Evolutionary conservation across 768 basidiomycete genomes (phyloP).

Genomic region (Rhizopogon vesiculosus): DNA sequence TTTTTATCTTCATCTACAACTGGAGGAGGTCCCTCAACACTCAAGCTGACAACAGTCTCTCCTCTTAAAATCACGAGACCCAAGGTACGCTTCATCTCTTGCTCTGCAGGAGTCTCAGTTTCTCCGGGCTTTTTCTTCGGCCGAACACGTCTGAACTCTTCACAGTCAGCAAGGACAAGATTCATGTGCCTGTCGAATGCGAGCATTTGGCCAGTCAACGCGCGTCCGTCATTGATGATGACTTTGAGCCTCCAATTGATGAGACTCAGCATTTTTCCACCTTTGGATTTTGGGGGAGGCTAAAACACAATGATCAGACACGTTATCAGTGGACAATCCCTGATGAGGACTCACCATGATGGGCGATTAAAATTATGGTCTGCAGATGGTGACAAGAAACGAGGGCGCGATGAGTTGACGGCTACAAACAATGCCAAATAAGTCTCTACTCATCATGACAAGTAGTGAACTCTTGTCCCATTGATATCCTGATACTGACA

Average conservation of each 20-base stretch:
- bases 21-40: slow-evolving; percentile 94
- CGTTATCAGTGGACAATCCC: background rate
- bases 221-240: slow-evolving; percentile 95
- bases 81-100: slow-evolving; percentile 94
- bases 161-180: slow-evolving; percentile 95
- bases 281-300: slow-evolving; percentile 96
- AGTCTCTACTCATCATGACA: too few species aligned
- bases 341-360: slow-evolving; percentile 47
- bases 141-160: slow-evolving; percentile 91
- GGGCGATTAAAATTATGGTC: slow-evolving; percentile 30
- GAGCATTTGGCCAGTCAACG: slow-evolving; percentile 96
- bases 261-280: slow-evolving; percentile 96
- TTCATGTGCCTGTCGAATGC: slow-evolving; percentile 99
- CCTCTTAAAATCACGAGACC: slow-evolving; percentile 97
- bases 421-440: background rate
- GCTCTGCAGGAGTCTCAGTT: slow-evolving; percentile 65
- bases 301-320: slow-evolving; percentile 25
- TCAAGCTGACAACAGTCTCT: slow-evolving; percentile 92
- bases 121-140: slow-evolving; percentile 89
- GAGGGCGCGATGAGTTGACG: background rate
- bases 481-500: background rate
- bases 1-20: slow-evolving; percentile 87
- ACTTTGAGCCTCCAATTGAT: slow-evolving; percentile 98
- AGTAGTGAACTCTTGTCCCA: background rate
- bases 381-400: slow-evolving; percentile 11